Percentiles rank a stretch among this genome's conserved stretches.
Conservation (phyloP, 2,329 filamentous ascomycete species). For the Monosporascus sp. region DNA sequence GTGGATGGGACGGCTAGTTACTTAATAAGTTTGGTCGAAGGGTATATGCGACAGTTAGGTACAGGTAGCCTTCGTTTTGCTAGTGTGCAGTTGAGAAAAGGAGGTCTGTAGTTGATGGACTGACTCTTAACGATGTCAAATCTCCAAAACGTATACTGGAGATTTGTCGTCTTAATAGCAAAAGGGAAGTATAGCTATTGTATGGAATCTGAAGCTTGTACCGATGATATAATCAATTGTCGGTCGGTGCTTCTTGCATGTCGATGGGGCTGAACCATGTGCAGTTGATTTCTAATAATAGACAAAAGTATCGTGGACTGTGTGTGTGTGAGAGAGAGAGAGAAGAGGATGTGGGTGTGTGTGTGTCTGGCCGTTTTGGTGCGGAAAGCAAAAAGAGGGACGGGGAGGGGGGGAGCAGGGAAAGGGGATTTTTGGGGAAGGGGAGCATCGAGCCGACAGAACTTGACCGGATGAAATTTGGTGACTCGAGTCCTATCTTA, state of each 20-base stretch:
- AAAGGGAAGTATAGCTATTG: neutral
- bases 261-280: conserved; percentile 45
- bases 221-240: conserved; percentile 10
- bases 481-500: neutral
- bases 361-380: neutral
- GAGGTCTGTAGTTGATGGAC: no score
- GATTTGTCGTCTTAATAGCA: neutral
- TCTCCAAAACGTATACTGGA: neutral
- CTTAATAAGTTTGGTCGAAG: no score
- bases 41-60: no score
- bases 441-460: neutral
- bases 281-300: conserved; percentile 42
- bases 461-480: neutral
- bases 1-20: no score
- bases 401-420: neutral
- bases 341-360: conserved; percentile 9
- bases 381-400: neutral
- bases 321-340: conserved; percentile 18
- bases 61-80: no score
- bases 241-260: conserved; percentile 30
- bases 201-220: neutral
- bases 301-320: conserved; percentile 34
- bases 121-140: neutral
- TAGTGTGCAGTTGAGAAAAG: no score
- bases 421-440: neutral